Percentiles rank a stretch among this genome's conserved stretches.
Conservation (phyloP, 345 rosid species). For the Aegle marmelos region DNA sequence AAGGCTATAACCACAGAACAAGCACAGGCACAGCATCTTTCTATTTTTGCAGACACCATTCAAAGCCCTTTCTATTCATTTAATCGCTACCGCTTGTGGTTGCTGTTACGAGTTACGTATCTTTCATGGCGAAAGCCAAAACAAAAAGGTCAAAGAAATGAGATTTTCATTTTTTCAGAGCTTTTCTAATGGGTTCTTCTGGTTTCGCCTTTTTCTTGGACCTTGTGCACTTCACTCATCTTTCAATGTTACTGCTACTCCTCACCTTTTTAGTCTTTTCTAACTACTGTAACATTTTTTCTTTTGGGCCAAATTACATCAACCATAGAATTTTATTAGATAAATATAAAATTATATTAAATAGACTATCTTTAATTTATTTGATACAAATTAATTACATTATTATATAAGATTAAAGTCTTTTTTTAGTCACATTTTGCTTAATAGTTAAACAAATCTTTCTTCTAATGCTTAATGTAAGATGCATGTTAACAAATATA, state of each 20-base stretch:
- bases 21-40: constrained; percentile 20
- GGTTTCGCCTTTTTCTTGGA: constrained; percentile 2
- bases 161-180: neutral
- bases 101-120: neutral
- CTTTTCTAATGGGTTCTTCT: neutral
- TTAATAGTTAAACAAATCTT: too few relatives aligned
- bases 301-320: neutral
- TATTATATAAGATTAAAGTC: too few relatives aligned
- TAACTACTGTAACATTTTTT: neutral
- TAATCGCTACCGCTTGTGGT: neutral
- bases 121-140: neutral
- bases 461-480: too few relatives aligned
- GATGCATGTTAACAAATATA: too few relatives aligned
- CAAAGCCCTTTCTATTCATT: constrained; percentile 10
- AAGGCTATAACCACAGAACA: constrained; percentile 12
- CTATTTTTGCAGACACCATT: constrained; percentile 32
- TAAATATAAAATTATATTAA: too few relatives aligned
- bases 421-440: too few relatives aligned
- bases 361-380: too few relatives aligned
- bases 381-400: too few relatives aligned
- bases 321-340: too few relatives aligned
- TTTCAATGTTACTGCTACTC: neutral
- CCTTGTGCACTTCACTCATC: constrained; percentile 9
- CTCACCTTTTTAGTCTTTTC: neutral
- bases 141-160: neutral